These are phyloP conservation scores for Talaromyces sp. DNA, from an alignment of 2,329 filamentous ascomycete species.

Conservation along the genomic window DNA sequence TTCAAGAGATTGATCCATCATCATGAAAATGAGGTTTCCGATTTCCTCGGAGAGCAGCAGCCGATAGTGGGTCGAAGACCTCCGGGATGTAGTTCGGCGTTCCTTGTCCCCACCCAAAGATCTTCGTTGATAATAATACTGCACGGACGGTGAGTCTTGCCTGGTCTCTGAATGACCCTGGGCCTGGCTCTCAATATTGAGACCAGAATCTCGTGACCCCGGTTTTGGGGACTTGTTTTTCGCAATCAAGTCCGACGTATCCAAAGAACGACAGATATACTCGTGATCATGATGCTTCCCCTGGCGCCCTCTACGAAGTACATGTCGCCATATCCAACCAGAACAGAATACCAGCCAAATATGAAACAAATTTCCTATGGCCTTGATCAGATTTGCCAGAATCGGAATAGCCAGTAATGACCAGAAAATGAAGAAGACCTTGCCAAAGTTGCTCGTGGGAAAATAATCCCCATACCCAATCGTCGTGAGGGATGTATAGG, in stretches of 20 bases:
- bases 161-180: too few species aligned
- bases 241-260: too few species aligned
- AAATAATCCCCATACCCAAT: constrained; percentile 33
- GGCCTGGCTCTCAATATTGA: too few species aligned
- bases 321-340: background rate
- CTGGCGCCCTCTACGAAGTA: background rate
- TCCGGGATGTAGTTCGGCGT: too few species aligned
- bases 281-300: background rate
- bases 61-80: too few species aligned
- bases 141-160: too few species aligned
- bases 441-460: constrained; percentile 26
- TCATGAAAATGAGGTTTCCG: background rate
- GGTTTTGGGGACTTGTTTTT: too few species aligned
- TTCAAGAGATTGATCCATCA: background rate
- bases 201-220: too few species aligned
- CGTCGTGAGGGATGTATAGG: constrained; percentile 31
- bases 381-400: constrained; percentile 36
- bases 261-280: too few species aligned
- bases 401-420: constrained; percentile 33
- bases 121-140: too few species aligned
- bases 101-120: too few species aligned
- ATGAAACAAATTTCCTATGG: constrained; percentile 27
- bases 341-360: background rate
- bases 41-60: background rate
- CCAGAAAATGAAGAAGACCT: constrained; percentile 35